These are phyloP conservation scores for Boletus insuetus DNA, from an alignment of 768 basidiomycete species.

Conservation along the genomic window DNA sequence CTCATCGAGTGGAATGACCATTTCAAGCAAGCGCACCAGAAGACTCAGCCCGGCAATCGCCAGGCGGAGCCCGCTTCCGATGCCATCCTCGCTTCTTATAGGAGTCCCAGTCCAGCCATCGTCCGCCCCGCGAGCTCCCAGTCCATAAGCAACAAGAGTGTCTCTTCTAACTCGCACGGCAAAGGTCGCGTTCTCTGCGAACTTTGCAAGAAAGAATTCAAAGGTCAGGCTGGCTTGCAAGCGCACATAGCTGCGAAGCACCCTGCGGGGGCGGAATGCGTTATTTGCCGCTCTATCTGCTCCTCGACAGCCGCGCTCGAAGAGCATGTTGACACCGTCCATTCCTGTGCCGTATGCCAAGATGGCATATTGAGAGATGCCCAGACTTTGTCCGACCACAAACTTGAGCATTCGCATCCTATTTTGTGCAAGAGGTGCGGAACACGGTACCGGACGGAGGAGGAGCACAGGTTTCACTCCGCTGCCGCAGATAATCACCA, in stretches of 20 bases:
- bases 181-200: constrained; percentile 16
- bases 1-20: constrained; percentile 29
- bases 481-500: constrained; percentile 35
- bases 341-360: constrained; percentile 27
- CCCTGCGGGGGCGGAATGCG: constrained; percentile 18
- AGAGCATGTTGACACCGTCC: constrained; percentile 25
- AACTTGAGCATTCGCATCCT: constrained; percentile 27
- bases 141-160: constrained; percentile 7
- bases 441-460: constrained; percentile 34
- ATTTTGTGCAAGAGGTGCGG: constrained; percentile 28
- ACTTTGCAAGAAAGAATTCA: constrained; percentile 25
- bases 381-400: constrained; percentile 27
- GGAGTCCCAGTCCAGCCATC: constrained; percentile 15
- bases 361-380: constrained; percentile 30
- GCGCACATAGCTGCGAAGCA: constrained; percentile 26
- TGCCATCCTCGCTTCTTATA: background rate
- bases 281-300: constrained; percentile 25
- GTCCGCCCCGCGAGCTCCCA: constrained; percentile 18
- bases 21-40: constrained; percentile 22
- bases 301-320: constrained; percentile 23
- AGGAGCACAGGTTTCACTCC: constrained; percentile 39
- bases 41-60: background rate
- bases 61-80: constrained; percentile 10
- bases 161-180: background rate
- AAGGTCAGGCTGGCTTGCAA: constrained; percentile 18